Conservation (phyloP, 257 asterid genomes). For the Solanum lignicaule region DNA sequence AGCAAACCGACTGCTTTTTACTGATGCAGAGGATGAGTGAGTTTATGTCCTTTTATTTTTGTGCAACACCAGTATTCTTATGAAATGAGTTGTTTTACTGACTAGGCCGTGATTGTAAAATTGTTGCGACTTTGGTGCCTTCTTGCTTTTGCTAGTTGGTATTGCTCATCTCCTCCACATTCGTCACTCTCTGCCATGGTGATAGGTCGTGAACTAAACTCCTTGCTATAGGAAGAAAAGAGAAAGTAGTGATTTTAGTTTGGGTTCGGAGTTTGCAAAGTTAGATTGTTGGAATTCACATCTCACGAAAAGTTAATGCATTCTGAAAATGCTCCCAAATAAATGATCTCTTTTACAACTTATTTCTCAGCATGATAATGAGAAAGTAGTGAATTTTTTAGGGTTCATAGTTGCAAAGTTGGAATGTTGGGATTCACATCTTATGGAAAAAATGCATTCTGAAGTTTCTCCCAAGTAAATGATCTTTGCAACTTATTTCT, state of each 20-base stretch:
- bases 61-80: not conserved
- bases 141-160: not conserved
- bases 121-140: not conserved
- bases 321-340: not conserved
- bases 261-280: not conserved
- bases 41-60: conserved; percentile 41
- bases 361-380: not conserved
- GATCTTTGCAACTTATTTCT: not conserved
- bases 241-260: not conserved
- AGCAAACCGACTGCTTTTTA: conserved; percentile 85
- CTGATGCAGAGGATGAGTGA: conserved; percentile 97
- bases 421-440: not conserved
- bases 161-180: not conserved
- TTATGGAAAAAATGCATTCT: not conserved
- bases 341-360: not conserved
- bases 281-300: not conserved
- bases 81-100: not conserved
- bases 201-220: not conserved
- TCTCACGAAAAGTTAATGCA: not conserved
- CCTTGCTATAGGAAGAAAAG: not conserved
- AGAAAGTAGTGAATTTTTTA: not conserved
- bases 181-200: not conserved
- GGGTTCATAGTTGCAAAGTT: not conserved
- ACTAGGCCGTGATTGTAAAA: not conserved
- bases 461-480: not conserved